These are phyloP conservation scores for Amanita polypyramis DNA, from an alignment of 768 basidiomycete genomes.

Conservation along the genomic window DNA sequence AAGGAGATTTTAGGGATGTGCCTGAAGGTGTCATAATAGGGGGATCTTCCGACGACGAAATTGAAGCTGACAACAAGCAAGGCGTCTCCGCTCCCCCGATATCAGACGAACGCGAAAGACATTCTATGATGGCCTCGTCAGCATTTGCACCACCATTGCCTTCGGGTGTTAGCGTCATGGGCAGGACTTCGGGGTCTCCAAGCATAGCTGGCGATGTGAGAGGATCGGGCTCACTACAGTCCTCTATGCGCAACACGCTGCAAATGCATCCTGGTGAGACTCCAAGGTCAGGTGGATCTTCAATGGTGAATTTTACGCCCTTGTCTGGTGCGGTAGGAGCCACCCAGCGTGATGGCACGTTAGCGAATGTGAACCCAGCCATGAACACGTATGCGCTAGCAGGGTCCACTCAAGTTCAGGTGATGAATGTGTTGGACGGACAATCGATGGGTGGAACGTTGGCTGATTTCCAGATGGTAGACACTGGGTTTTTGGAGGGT, in stretches of 20 bases:
- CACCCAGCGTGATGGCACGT: constrained; percentile 12
- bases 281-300: constrained; percentile 19
- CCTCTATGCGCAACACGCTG: neutral
- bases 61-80: constrained; percentile 22
- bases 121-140: constrained; percentile 3
- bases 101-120: constrained; percentile 6
- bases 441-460: constrained; percentile 43
- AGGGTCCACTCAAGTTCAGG: constrained; percentile 49
- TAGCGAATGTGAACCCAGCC: constrained; percentile 62
- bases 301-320: constrained; percentile 51
- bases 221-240: constrained; percentile 3
- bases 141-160: constrained; percentile 7
- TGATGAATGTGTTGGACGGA: constrained; percentile 66
- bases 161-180: neutral
- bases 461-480: constrained; percentile 56
- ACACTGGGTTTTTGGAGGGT: constrained; percentile 63
- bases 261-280: constrained; percentile 3
- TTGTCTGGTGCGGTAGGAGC: constrained; percentile 27
- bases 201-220: constrained; percentile 10
- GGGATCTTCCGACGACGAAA: constrained; percentile 31
- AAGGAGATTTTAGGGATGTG: constrained; percentile 40
- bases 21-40: constrained; percentile 46
- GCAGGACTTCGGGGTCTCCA: constrained; percentile 1
- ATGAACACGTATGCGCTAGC: constrained; percentile 41
- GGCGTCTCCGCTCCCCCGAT: constrained; percentile 13